Evolutionary conservation across 106 monocot species (phyloP), one percentile per base, ranked within the genome.

Genomic region (Gastrodia elata): DNA sequence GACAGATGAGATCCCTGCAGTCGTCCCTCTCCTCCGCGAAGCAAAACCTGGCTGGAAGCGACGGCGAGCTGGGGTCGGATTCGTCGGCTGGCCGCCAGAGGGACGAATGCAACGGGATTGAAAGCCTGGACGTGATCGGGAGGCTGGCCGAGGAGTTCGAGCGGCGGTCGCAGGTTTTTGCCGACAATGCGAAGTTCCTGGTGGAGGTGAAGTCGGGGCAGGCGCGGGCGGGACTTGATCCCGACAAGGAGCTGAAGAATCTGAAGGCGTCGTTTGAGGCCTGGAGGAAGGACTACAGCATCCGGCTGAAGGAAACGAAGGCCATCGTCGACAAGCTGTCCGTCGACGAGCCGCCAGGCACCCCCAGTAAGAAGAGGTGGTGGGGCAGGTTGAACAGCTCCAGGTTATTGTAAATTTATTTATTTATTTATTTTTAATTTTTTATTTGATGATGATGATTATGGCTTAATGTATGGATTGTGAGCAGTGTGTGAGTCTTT

Each of bases 141-240:
- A 88, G 82, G 44, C 34, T 98, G 34, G 76, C 86, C 0, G 86
- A 98, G 46, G 97, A 98, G 69, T 88, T 93, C 39, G 93, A 91
- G 40, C 90, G 93, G 46, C 79, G 85, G 27, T 74, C 79, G 0
- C 82, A 82, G 70, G 86, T 93, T 1, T 93, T 98, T 41, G 75
- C 79, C 4, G 93, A 98, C 33, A 88, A 98, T 43, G 80, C 84
- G 0, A 90, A 84, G 52, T 89, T 98, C 72, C 38, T 98, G 73
- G 84, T 98, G 35, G 98, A 98, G 74, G 93, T 91, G 36, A 98
- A 98, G 80, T 86, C 93, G 0, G 93, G 98, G n/a, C 81, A 93
- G 75, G 85, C 84, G 0, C 86, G 87, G 38, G 90, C 88, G 11
- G 87, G 75, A 59, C n/a, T 91, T 72, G 85, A 93, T 55, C 93